Conservation (phyloP, 176 grass and related monocot genomes). For the Pontederia paniculata region DNA sequence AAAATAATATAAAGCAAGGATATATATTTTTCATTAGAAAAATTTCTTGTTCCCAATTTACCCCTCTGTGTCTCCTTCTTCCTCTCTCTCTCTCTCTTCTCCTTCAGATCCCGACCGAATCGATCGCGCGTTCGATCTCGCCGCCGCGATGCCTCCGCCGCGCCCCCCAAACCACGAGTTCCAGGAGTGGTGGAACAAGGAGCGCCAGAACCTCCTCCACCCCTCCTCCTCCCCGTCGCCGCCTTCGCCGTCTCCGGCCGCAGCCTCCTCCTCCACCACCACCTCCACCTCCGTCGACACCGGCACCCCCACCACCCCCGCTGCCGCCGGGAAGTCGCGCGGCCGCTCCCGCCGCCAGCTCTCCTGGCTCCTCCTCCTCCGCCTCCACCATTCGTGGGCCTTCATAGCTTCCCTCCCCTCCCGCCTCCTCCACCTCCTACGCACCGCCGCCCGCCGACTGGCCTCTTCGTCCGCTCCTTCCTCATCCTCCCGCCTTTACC, state of each 20-base stretch:
- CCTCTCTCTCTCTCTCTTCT: no score
- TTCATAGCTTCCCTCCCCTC: slow-evolving; percentile 6
- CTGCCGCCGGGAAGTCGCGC: slow-evolving; percentile 9
- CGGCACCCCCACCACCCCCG: slow-evolving; percentile 5
- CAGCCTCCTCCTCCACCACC: background rate
- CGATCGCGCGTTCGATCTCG: slow-evolving; percentile 10
- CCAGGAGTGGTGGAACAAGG: slow-evolving; percentile 29
- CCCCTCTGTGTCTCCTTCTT: no score
- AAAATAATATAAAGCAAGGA: no score
- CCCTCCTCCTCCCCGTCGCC: background rate
- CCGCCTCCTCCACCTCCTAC: slow-evolving; percentile 14
- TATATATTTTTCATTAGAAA: no score
- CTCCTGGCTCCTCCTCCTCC: slow-evolving; percentile 18
- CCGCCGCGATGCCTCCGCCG: slow-evolving; percentile 13
- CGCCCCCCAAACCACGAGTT: slow-evolving; percentile 23
- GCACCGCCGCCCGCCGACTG: slow-evolving; percentile 11
- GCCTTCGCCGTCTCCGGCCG: background rate
- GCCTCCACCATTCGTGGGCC: slow-evolving; percentile 5
- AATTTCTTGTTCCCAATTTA: no score
- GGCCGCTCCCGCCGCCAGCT: slow-evolving; percentile 2
- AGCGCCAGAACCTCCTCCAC: slow-evolving; percentile 18
- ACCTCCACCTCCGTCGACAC: background rate
- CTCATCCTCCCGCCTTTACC: slow-evolving; percentile 13
- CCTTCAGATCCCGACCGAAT: background rate
- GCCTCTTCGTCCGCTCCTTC: background rate